Conservation (phyloP, 306 rosid species). For the Prunus campanulata region DNA sequence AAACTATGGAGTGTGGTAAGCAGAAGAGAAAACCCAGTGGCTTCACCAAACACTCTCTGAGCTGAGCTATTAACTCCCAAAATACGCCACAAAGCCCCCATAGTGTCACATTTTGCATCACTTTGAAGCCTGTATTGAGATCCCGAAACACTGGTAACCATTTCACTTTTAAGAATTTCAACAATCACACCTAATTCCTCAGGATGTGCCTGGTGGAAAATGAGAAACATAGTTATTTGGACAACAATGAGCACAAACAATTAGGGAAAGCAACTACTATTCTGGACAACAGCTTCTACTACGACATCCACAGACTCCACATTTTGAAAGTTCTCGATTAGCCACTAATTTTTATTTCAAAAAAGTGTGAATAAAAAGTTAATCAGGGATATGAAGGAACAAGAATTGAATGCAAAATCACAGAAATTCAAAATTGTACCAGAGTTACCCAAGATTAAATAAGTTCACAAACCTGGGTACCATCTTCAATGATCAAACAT, state of each 20-base stretch:
- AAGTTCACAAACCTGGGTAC: slow-evolving; percentile 62
- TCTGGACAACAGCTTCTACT: slow-evolving; percentile 10
- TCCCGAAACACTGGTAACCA: slow-evolving; percentile 81
- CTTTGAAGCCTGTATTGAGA: slow-evolving; percentile 73
- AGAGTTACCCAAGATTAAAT: not conserved
- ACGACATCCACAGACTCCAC: not conserved
- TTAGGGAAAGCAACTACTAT: slow-evolving; percentile 5
- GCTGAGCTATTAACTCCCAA: slow-evolving; percentile 78
- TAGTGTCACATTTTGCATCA: slow-evolving; percentile 91
- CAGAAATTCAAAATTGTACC: not conserved
- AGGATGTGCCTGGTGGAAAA: slow-evolving; percentile 74
- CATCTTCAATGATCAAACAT: slow-evolving; percentile 87
- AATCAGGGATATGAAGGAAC: not conserved
- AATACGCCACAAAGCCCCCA: slow-evolving; percentile 92
- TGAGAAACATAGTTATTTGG: slow-evolving; percentile 23
- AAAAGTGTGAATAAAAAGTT: not conserved
- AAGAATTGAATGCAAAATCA: not conserved
- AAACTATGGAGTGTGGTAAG: slow-evolving; percentile 93
- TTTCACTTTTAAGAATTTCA: slow-evolving; percentile 95
- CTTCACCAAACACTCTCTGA: slow-evolving; percentile 90
- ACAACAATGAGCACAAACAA: slow-evolving; percentile 21
- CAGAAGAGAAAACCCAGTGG: slow-evolving; percentile 96
- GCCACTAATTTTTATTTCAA: not conserved
- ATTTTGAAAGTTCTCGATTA: not conserved
- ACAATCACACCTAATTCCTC: slow-evolving; percentile 85